Evolutionary conservation across 345 rosid genomes (phyloP), one percentile per base, ranked within the genome.

Genomic region (Hibiscus trionum): DNA sequence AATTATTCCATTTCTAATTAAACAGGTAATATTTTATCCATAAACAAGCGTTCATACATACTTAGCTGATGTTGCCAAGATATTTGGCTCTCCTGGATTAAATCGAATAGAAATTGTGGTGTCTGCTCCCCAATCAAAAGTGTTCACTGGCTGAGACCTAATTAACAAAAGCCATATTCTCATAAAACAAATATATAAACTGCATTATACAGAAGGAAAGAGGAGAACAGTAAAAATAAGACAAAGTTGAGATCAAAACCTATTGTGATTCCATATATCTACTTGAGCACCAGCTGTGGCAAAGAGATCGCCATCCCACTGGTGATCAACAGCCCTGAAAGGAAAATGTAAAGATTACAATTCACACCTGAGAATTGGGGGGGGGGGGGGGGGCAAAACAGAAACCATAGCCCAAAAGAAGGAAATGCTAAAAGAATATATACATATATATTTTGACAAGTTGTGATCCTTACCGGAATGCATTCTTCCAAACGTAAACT

Each of bases 241-340:
- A 70, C 29, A 61, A 61, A 50, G 69, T 31, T 39, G 50, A 56
- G 72, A 77, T 76, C 42, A 63, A 53, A 78, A 94, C 99, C 99
- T 93, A 75, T 91, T 93, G 75, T 90, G 97, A 81, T 90, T 87
- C 97, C 98, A 96, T 84, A 91, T 83, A 76, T 96, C 98, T 21
- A 93, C 80, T 81, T 87, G 98, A 72, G 98, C 98, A 62, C 99
- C 96, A 56, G 88, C 91, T 4, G 98, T 95, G 63, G 93, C 99
- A 85, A 95, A 93, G 39, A 87, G 87, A n/a, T 96, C 96, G 58
- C 97, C 87, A 52, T 86, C 85, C 94, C 90, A 89, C 70, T 91
- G 97, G 84, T 96, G 97, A 84, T 93, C 98, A 77, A 91, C 96
- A 56, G 88, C 98, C 94, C 99, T 96, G 77, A 6, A 75, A 11